Evolutionary conservation across 345 rosid genomes (phyloP), one percentile per base, ranked within the genome.

Genomic region (Rhizophora apiculata): DNA sequence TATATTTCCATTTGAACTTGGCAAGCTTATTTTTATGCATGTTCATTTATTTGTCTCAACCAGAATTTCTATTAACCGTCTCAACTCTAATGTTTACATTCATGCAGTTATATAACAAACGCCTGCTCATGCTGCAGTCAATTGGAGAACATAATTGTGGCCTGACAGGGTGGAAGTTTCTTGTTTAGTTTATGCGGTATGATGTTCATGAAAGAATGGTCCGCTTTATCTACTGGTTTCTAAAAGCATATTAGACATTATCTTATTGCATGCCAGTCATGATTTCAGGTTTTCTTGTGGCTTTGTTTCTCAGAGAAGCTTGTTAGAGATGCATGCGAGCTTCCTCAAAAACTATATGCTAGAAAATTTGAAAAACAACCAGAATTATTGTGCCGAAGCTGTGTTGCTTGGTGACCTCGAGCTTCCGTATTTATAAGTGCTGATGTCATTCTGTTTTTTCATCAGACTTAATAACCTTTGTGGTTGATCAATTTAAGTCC

Each of bases 121-220:
- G 9, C 85, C 89, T 82, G 86, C 64, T 88, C 89, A 73, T 76
- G 88, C 88, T 82, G 83, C 84, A 74, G 73, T 80, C 79, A 70
- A 74, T 76, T 77, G 63, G 73, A 73, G 81, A 81, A 76, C 77
- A 60, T 63, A 60, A 62, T 69, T 79, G 94, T 74, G 80, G 91
- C 85, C 76, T 86, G 89, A 80, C 79, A 69, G 89, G 91, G 87
- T 72, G 36, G 1, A 34, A 71, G 69, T 81, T 69, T 78, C 78
- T 71, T 82, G 80, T 86, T 81, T 78, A 65, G 71, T 43, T 73
- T 77, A 74, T 83, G 83, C 71, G 91, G 90, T 88, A 85, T 65
- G 86, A 53, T 4, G 21, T 55, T 53, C 68, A 3, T 43, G 10
- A 58, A 11, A 46, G 21, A 55, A 21, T 19, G 46, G 56, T 55